These are phyloP conservation scores for Hypoxylon sp. DNA, from an alignment of 2,329 filamentous ascomycete genomes.

Conservation along the genomic window DNA sequence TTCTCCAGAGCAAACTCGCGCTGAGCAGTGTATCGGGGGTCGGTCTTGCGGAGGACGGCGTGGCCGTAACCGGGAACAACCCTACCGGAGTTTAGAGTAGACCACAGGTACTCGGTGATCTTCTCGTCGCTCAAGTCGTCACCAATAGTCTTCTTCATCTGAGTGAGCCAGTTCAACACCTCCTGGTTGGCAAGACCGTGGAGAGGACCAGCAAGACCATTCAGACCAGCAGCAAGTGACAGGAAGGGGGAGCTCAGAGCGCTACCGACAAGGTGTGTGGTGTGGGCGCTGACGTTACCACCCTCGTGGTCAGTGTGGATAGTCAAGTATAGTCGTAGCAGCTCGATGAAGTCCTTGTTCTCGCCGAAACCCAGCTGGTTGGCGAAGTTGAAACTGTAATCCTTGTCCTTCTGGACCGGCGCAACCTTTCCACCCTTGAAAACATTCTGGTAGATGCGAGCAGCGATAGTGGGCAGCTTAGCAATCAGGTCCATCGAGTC, in stretches of 20 bases:
- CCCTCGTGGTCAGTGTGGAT: constrained; percentile 99
- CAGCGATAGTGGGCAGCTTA: constrained; percentile 97
- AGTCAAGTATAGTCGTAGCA: constrained; percentile 98
- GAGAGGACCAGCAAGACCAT: constrained; percentile 97
- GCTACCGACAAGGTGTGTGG: constrained; percentile 96
- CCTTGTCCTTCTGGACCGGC: constrained; percentile 96
- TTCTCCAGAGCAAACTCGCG: constrained; percentile 95
- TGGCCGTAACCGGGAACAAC: constrained; percentile 99
- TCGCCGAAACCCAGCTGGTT: constrained; percentile 98
- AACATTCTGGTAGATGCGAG: constrained; percentile 99
- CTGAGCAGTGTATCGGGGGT: constrained; percentile 98
- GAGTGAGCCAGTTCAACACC: constrained; percentile 97
- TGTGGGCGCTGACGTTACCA: constrained; percentile 98
- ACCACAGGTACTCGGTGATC: constrained; percentile 99
- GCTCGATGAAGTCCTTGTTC: constrained; percentile 97
- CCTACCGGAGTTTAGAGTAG: constrained; percentile 93
- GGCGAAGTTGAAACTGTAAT: constrained; percentile 99
- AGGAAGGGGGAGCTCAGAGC: constrained; percentile 98
- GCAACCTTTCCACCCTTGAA: constrained; percentile 99
- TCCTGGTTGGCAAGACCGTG: constrained; percentile 99
- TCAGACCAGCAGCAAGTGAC: constrained; percentile 94
- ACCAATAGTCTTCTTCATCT: constrained; percentile 97
- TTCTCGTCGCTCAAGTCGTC: constrained; percentile 95
- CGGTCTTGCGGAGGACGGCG: constrained; percentile 99
- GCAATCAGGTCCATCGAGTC: constrained; percentile 99